Evolutionary conservation across 2,329 filamentous ascomycete genomes (phyloP).

Genomic region (Epichloe coenophiala): DNA sequence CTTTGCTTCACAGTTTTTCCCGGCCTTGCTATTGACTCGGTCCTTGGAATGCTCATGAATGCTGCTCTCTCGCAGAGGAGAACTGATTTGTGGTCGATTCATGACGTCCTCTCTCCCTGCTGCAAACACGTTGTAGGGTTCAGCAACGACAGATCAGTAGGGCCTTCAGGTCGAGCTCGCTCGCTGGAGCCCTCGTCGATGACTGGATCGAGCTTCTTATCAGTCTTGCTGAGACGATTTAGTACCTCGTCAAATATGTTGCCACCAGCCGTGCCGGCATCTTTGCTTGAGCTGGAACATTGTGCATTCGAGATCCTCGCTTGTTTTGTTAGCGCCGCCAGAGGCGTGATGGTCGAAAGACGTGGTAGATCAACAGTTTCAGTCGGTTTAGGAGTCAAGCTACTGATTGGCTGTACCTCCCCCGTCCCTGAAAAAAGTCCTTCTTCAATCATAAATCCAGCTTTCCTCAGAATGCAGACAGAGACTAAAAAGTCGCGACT

Average conservation of each 20-base stretch:
- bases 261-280: neutral
- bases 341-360: constrained; percentile 15
- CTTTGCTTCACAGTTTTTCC: neutral
- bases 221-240: neutral
- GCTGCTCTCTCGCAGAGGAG: constrained; percentile 14
- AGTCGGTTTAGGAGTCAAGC: neutral
- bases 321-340: neutral
- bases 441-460: constrained; percentile 16
- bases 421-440: constrained; percentile 1
- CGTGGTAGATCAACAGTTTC: constrained; percentile 3
- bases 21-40: neutral
- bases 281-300: neutral
- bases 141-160: constrained; percentile 4
- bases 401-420: neutral
- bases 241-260: constrained; percentile 6
- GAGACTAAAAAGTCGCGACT: constrained; percentile 20
- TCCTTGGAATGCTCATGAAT: neutral
- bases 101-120: constrained; percentile 4
- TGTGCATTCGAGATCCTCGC: constrained; percentile 6
- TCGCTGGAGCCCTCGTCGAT: neutral
- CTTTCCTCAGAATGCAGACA: constrained; percentile 18
- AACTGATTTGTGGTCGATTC: constrained; percentile 15
- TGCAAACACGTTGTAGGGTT: constrained; percentile 13
- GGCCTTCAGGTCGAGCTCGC: neutral
- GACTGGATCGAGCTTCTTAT: neutral